A percentile compares a stretch with the other conserved stretches of the same genome.
phyloP scores from a whole-genome alignment of 306 rosid genomes.

The Citrullus mucosospermus region DNA sequence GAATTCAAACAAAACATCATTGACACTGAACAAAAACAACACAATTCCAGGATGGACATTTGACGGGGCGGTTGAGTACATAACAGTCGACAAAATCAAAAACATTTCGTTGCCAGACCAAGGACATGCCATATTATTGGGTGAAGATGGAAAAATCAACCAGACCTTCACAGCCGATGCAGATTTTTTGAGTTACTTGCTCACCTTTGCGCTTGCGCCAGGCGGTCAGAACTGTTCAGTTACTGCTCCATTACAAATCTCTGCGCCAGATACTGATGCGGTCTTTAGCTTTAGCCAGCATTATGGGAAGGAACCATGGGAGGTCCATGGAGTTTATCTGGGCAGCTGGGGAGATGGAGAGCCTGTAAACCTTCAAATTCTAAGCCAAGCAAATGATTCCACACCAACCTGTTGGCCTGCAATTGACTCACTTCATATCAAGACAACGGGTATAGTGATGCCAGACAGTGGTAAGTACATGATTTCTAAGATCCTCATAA shows the following conservation, averaged over 20 bases:
- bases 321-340: slow-evolving; percentile 20
- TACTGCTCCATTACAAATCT: slow-evolving; percentile 8
- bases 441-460: slow-evolving; percentile 6
- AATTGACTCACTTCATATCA: slow-evolving; percentile 17
- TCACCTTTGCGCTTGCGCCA: slow-evolving; percentile 12
- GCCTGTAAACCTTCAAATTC: slow-evolving; percentile 10
- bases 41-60: slow-evolving; percentile 25
- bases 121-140: slow-evolving; percentile 20
- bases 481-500: neutral
- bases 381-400: slow-evolving; percentile 16
- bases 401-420: slow-evolving; percentile 21
- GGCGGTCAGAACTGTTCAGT: slow-evolving; percentile 14
- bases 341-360: slow-evolving; percentile 26
- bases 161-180: slow-evolving; percentile 17
- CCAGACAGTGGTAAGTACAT: slow-evolving; percentile 12
- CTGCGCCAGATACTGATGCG: slow-evolving; percentile 19
- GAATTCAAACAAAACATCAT: neutral
- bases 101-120: slow-evolving; percentile 10
- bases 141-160: slow-evolving; percentile 21
- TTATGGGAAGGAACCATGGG: slow-evolving; percentile 17
- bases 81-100: slow-evolving; percentile 6
- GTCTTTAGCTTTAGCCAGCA: slow-evolving; percentile 9
- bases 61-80: slow-evolving; percentile 15
- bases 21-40: slow-evolving; percentile 10
- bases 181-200: neutral